A percentile compares a stretch with the other conserved stretches of the same genome.
These are phyloP conservation scores for Gastrodia elata DNA, from an alignment of 106 monocot genomes.

Conservation along the genomic window DNA sequence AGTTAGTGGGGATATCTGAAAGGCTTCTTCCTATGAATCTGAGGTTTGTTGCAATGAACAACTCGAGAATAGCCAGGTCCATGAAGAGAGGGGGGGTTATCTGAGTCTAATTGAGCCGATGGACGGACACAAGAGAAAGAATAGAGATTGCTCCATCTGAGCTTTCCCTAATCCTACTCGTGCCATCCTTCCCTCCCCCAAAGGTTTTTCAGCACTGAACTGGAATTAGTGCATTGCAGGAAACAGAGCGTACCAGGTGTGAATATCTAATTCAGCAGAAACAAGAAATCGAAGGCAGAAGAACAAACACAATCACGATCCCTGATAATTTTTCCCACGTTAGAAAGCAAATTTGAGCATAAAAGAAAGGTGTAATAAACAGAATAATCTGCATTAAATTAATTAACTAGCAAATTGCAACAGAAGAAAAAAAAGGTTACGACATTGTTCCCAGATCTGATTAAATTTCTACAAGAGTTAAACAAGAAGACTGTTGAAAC, in stretches of 20 bases:
- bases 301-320: background rate
- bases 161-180: conserved; percentile 20
- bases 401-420: background rate
- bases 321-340: background rate
- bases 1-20: conserved; percentile 26
- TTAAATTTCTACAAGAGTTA: background rate
- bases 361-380: background rate
- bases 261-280: background rate
- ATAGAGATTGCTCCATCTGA: conserved; percentile 52
- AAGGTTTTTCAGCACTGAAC: background rate
- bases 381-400: background rate
- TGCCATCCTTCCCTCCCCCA: background rate
- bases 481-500: background rate
- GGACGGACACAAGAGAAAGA: conserved; percentile 41
- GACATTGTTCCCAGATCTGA: conserved; percentile 1
- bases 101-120: conserved; percentile 8
- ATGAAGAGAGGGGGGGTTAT: conserved; percentile 6
- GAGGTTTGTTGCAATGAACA: conserved; percentile 32
- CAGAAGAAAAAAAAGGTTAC: background rate
- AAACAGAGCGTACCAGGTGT: background rate
- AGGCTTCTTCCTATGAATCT: conserved; percentile 28
- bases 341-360: background rate
- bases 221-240: background rate
- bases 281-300: background rate
- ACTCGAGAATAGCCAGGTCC: conserved; percentile 36